Evolutionary conservation across 2,329 filamentous ascomycete genomes (phyloP).

Genomic region (Calycina marina): DNA sequence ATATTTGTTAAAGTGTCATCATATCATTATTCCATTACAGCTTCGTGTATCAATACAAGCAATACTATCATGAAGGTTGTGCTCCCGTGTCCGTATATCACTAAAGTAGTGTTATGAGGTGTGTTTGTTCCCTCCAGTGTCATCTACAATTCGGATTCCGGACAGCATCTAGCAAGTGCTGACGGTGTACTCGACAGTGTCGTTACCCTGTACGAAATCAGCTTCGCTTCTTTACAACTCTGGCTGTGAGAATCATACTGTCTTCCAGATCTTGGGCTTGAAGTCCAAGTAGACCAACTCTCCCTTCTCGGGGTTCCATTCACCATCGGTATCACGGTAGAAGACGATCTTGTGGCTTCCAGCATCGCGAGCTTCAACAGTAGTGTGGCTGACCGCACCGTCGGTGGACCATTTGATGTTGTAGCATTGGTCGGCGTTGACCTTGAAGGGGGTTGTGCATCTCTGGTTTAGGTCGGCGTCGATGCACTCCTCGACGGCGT

Average conservation of each 20-base stretch:
- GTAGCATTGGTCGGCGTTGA: slow-evolving; percentile 26
- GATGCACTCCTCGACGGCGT: slow-evolving; percentile 27
- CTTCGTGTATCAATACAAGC: too few relatives aligned
- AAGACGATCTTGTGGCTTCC: slow-evolving; percentile 28
- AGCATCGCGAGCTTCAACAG: slow-evolving; percentile 25
- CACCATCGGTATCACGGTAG: slow-evolving; percentile 30
- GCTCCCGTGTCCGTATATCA: too few relatives aligned
- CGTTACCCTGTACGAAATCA: slow-evolving; percentile 24
- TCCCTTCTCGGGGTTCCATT: slow-evolving; percentile 30
- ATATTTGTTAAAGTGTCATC: too few relatives aligned
- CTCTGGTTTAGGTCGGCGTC: slow-evolving; percentile 24
- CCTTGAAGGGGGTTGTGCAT: slow-evolving; percentile 25
- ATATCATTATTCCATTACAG: too few relatives aligned
- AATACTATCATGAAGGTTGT: too few relatives aligned
- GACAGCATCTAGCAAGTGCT: too few relatives aligned
- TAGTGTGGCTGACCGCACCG: slow-evolving; percentile 26
- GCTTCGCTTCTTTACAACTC: neutral
- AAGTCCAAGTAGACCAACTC: slow-evolving; percentile 32
- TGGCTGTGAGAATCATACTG: neutral
- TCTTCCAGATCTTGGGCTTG: slow-evolving; percentile 29
- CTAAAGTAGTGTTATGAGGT: too few relatives aligned
- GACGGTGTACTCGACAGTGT: slow-evolving; percentile 30
- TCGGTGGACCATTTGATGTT: slow-evolving; percentile 26
- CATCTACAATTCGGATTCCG: too few relatives aligned
- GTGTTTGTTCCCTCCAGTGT: too few relatives aligned